Conservation (phyloP, 495 filamentous ascomycete genomes). For the Zalerion maritima region DNA sequence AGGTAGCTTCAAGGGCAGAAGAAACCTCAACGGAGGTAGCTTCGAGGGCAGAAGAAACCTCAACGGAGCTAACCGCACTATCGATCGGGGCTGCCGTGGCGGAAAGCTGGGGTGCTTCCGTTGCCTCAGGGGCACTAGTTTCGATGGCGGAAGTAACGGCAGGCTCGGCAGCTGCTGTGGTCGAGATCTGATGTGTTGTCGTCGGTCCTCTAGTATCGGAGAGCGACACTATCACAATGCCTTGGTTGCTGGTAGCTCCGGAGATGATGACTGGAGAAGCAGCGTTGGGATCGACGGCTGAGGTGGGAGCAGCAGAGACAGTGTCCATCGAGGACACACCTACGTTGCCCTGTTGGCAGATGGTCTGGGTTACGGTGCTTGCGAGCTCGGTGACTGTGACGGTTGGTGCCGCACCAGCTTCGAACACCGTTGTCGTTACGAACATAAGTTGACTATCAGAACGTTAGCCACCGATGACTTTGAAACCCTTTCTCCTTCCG, state of each 20-base stretch:
- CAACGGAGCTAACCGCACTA: too few species aligned
- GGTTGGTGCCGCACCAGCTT: conserved; percentile 17
- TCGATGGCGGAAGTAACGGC: conserved; percentile 3
- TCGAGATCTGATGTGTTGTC: not conserved
- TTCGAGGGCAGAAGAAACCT: too few species aligned
- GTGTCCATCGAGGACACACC: not conserved
- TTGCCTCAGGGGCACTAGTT: conserved; percentile 3
- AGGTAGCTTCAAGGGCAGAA: too few species aligned
- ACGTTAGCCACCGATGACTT: too few species aligned
- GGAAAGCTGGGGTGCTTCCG: conserved; percentile 4
- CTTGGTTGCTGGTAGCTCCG: not conserved
- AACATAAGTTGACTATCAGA: conserved; percentile 27
- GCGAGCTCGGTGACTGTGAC: conserved; percentile 27
- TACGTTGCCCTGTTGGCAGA: conserved; percentile 4
- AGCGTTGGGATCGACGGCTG: conserved; percentile 7
- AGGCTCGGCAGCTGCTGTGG: conserved; percentile 3
- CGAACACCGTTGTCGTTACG: conserved; percentile 23
- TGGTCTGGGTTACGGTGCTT: conserved; percentile 23
- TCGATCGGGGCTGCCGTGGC: too few species aligned
- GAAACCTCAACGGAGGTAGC: too few species aligned
- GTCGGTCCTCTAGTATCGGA: not conserved
- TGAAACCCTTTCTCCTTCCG: too few species aligned
- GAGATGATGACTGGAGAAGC: conserved; percentile 2
- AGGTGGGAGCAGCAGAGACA: not conserved
- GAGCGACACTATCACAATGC: not conserved